Percentiles rank a stretch among this genome's conserved stretches.
phyloP scores from a whole-genome alignment of 2,329 filamentous ascomycete species.

The Tolypocladium tropicale region DNA sequence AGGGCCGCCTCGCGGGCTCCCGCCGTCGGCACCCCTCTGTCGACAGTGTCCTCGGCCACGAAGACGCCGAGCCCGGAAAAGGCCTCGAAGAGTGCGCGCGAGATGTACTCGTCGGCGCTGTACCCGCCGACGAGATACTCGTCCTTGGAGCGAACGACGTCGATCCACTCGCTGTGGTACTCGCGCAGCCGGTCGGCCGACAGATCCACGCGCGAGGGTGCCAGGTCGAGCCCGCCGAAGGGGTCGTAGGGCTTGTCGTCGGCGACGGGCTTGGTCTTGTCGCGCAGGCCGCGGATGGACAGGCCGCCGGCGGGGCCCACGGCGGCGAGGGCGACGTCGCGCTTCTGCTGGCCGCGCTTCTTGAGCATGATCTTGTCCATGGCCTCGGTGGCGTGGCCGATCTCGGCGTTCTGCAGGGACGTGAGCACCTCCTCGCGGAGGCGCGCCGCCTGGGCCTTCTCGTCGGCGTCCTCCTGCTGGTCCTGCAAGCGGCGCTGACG shows the following conservation, averaged over 20 bases:
- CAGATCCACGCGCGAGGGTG: constrained; percentile 59
- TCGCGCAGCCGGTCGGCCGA: constrained; percentile 35
- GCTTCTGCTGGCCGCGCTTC: constrained; percentile 51
- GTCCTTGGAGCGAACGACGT: constrained; percentile 53
- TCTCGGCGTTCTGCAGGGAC: constrained; percentile 51
- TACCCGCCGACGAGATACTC: constrained; percentile 72
- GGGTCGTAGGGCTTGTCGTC: constrained; percentile 77
- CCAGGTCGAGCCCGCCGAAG: constrained; percentile 65
- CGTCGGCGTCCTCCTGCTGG: constrained; percentile 58
- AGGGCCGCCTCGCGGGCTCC: constrained; percentile 23
- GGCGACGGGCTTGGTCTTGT: constrained; percentile 30
- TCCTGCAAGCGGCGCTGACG: constrained; percentile 49
- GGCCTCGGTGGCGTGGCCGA: constrained; percentile 48
- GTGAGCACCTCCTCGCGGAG: constrained; percentile 61
- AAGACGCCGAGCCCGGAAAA: constrained; percentile 86
- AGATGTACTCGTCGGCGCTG: constrained; percentile 70
- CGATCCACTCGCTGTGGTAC: constrained; percentile 69
- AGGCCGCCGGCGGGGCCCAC: constrained; percentile 24
- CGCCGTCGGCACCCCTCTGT: constrained; percentile 22
- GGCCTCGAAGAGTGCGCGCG: constrained; percentile 73
- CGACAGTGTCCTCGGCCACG: constrained; percentile 62
- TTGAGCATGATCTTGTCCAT: constrained; percentile 58
- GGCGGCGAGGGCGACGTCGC: constrained; percentile 21
- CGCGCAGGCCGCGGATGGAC: constrained; percentile 74
- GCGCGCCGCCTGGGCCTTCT: constrained; percentile 52